Base-by-base conservation (phyloP, 2,329 filamentous ascomycete genomes). In the Sporothrix variecibatus region DNA sequence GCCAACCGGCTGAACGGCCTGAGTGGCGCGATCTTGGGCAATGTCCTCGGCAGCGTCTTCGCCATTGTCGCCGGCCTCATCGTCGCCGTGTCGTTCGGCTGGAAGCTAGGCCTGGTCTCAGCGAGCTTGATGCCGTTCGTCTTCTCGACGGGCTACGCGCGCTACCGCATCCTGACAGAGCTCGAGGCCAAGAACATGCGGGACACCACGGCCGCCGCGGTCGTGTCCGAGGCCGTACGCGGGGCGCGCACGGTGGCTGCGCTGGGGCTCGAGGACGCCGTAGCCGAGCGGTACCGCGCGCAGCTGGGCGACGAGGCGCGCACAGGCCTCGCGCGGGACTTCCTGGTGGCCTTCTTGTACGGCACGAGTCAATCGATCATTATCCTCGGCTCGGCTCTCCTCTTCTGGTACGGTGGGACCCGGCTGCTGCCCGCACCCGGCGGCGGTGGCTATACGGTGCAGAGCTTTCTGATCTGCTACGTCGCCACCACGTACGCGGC, bases 401-500 rank as follows among this genome's bases (percentile, higher is more conserved):
- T 92, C 2, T 97, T 97, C 85, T 97, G 94, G 93, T 97, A 95
- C 79, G 94, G 94, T 75, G 93, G 93, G n/a, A 40, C 64, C 38
- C 92, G 87, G 0, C 85, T 96, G 34, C 92, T 97, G 72, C 90
- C 87, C 34, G 87, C 87, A 72, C 23, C 26, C 23, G 53, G 26
- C 2, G 20, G 20, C 49, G 79, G 83, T 60, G 92, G 97, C 81
- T 95, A 95, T 81, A 81, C 83, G 76, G 87, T 94, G 78, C 95
- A 95, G 82, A 92, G 95, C 77, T 98, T 98, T 87, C 98, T 97
- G 83, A 86, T 97, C 65, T 94, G 93, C 79, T 97, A 97, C 83
- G 90, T 91, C 75, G 88, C 94, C 60, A 89, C 98, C 78, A 92
- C 97, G 79, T 98, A 97, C 79, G 94, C 94, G 72, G 92, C 94